phyloP scores from a whole-genome alignment of 306 rosid genomes.

The Rubus parviflorus region DNA sequence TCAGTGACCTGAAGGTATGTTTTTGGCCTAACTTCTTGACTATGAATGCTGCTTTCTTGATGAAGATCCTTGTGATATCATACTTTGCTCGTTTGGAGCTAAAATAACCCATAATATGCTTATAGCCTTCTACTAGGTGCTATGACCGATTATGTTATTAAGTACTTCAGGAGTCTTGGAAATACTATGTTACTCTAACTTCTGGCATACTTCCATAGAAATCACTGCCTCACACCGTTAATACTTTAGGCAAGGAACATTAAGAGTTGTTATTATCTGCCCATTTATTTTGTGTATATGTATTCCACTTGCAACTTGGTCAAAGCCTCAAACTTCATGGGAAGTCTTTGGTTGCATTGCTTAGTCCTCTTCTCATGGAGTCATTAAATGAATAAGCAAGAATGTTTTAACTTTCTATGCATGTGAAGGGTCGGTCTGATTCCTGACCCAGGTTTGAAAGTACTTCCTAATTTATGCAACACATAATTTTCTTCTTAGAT shows the following conservation, averaged over 20 bases:
- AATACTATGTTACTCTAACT: neutral
- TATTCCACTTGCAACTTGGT: neutral
- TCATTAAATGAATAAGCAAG: neutral
- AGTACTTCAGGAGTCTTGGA: neutral
- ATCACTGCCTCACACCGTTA: neutral
- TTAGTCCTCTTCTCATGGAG: neutral
- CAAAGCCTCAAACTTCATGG: neutral
- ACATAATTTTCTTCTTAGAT: neutral
- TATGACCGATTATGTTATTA: neutral
- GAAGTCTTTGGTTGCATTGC: neutral
- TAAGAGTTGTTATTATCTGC: neutral
- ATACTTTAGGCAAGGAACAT: neutral
- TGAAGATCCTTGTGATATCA: neutral
- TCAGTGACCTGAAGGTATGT: slow-evolving; percentile 85
- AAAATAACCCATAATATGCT: neutral
- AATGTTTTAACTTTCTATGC: neutral
- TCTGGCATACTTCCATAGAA: neutral
- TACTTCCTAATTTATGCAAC: neutral
- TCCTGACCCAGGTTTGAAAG: neutral
- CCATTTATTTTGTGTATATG: neutral
- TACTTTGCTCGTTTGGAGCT: neutral
- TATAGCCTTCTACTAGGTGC: neutral
- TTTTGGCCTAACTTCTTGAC: neutral
- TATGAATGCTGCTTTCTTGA: slow-evolving; percentile 1
- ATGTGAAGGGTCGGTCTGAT: neutral